Conservation (phyloP, 169 alveolate genomes). For the Plasmodium coatneyi region DNA sequence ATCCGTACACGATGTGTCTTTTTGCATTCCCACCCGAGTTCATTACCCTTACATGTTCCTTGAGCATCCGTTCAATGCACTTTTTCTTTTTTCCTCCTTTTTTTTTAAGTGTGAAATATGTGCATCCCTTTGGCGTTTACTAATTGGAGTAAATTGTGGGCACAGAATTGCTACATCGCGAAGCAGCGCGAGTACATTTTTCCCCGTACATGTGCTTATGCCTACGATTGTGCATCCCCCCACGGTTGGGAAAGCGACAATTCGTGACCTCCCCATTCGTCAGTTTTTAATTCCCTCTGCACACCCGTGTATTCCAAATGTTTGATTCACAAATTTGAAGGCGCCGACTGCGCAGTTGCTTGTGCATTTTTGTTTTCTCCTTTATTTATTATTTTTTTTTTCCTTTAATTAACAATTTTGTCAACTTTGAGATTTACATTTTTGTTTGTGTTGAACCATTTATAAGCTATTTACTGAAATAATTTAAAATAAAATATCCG, state of each 20-base stretch:
- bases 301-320: neutral
- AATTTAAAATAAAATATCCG: neutral
- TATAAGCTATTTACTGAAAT: neutral
- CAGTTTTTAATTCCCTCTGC: neutral
- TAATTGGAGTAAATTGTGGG: neutral
- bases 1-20: neutral
- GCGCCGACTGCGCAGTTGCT: neutral
- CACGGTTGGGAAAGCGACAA: neutral
- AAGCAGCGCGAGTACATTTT: neutral
- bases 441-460: neutral
- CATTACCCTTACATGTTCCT: neutral
- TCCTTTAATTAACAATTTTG: neutral
- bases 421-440: constrained; percentile 2
- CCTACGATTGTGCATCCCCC: neutral
- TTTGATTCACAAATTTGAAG: neutral
- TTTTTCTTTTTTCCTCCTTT: neutral
- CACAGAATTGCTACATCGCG: neutral
- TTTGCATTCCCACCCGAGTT: neutral
- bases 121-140: neutral
- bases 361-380: neutral
- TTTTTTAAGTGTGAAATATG: neutral
- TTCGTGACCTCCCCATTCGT: neutral
- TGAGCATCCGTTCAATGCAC: neutral
- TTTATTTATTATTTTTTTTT: neutral
- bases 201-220: neutral